These are phyloP conservation scores for Carex pumila DNA, from an alignment of 176 grass and related monocot species.

Conservation along the genomic window DNA sequence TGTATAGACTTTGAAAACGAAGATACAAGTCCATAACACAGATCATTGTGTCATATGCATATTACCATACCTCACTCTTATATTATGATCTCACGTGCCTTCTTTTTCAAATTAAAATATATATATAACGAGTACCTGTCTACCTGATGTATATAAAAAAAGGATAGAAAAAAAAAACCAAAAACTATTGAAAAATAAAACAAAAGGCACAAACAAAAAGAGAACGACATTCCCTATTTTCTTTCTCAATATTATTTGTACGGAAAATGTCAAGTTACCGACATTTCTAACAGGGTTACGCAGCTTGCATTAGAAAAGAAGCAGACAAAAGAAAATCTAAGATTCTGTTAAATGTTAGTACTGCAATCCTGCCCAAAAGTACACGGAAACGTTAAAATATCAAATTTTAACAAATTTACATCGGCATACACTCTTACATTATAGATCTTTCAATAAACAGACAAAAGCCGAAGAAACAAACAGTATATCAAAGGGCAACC, in stretches of 20 bases:
- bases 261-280: neutral
- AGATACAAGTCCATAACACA: too few species aligned
- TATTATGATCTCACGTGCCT: too few species aligned
- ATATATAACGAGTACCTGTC: too few species aligned
- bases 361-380: neutral
- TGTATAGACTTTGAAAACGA: too few species aligned
- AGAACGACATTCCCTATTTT: too few species aligned
- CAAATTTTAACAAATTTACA: slow-evolving; percentile 27
- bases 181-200: too few species aligned
- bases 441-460: slow-evolving; percentile 3
- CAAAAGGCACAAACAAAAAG: too few species aligned
- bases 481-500: slow-evolving; percentile 29
- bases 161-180: too few species aligned
- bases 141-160: too few species aligned
- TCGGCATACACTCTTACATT: neutral
- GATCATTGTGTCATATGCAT: too few species aligned
- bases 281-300: neutral
- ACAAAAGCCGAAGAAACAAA: slow-evolving; percentile 17
- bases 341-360: slow-evolving; percentile 12
- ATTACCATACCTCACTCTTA: too few species aligned
- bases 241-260: neutral
- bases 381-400: slow-evolving; percentile 1
- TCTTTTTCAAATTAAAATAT: too few species aligned
- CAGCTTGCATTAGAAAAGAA: neutral
- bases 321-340: neutral